Evolutionary conservation across 495 filamentous ascomycete species (phyloP), one percentile per base, ranked within the genome.

Genomic region (Tuber indicum): DNA sequence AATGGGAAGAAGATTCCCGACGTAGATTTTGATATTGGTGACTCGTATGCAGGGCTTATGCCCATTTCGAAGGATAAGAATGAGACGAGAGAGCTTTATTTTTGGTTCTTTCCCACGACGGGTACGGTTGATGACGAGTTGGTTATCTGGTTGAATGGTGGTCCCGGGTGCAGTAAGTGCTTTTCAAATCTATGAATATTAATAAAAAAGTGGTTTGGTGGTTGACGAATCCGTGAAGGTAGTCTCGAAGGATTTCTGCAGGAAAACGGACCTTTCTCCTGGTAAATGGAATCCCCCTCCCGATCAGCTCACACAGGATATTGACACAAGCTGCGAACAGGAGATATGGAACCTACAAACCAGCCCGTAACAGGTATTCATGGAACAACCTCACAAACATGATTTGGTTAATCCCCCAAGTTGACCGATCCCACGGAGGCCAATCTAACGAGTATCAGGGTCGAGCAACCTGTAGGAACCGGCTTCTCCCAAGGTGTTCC

Each of bases 341-440:
- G 80, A 88, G 91, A 79, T 86, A 87, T 16, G 92, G 92, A 41
- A 92, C 90, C 1, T 89, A 86, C 76, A 86, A 85, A 74, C 92
- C 92, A 3, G 87, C 90, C 16, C 81, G 81, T 42, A 93, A 93
- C 79, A 89, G 89, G 0, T 93, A 89, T 81, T 87, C 87, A 21
- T 94, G 91, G 91, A 86, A 88, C 26, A 93, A 92, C 62, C 84
- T 96, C 71, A 93, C 92, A 69, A 94, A 94, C 80, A 86, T 93
- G 78, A 86, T 94, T 66, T 94, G 89, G 84, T 84, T 85, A 10
- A 21, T 62, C 36, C 32, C 23, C 39, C 2, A 16, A 71, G 32
- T 74, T 8, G 52, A 62, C 23, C 26, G 76, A 84, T 23, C 26
- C 52, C 16, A 52, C 26, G 2, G 44, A 39, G 14, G 58, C 70